Evolutionary conservation across 2,329 filamentous ascomycete species (phyloP), one percentile per base, ranked within the genome.

Genomic region (Aspergillus hiratsukae): DNA sequence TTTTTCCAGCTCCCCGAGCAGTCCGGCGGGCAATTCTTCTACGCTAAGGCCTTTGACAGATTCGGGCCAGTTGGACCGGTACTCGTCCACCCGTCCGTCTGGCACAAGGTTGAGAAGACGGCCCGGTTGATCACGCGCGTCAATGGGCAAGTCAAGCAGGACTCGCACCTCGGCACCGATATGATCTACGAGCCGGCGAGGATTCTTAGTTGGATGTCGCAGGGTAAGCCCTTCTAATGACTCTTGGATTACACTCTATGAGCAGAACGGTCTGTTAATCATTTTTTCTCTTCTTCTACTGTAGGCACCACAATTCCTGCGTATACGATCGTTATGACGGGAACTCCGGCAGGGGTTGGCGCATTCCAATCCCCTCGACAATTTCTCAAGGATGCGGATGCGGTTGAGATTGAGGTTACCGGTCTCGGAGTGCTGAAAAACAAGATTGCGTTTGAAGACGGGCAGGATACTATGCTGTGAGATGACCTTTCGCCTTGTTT

Each of bases 271-370:
- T 10, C 1, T 31, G 10, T 11, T 11, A 31, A 31, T 31, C 3
- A 10, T 31, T 31, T 40, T 19, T 48, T 27, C 11, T 54, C 7
- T 21, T 51, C 19, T 17, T 51, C 5, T 21, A 45, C 19, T 45
- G 29, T 10, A 55, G 76, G 76, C 29, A 79, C 76, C 4, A 82
- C 79, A 25, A 58, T 82, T 49, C 72, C 72, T 51, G 72, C 70
- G 2, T 77, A 76, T 5, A 81, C 79, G 2, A 72, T 74, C 1
- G 74, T 82, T 43, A 76, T 82, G 74, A 81, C 79, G 3, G 80
- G 80, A 2, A 81, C 80, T 2, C 78, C 79, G 1, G 64, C 65
- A 1, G 75, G 75, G 0, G 72, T 77, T 1, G 75, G 70, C 1
- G 61, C 61, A 2, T 76, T 75, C 46, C 64, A 48, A 17, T 51